Evolutionary conservation across 2,329 filamentous ascomycete genomes (phyloP).

Genomic region (Talaromyces atroroseus): DNA sequence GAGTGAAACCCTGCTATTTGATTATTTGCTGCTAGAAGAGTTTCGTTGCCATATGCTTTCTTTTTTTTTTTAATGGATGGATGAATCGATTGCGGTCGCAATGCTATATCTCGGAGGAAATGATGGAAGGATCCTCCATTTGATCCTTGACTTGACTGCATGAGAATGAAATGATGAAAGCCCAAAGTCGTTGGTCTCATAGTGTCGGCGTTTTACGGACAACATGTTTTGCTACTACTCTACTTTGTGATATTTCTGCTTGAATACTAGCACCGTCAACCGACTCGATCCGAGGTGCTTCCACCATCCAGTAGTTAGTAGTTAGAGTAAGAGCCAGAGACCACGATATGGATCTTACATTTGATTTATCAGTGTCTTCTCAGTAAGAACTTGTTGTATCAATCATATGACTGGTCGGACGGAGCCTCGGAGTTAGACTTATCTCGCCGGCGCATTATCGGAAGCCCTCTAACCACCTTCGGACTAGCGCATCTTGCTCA

Average conservation of each 20-base stretch:
- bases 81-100: background rate
- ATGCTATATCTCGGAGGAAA: background rate
- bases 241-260: background rate
- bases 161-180: background rate
- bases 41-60: background rate
- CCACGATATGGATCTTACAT: no score
- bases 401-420: no score
- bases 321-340: no score
- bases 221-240: constrained; percentile 4
- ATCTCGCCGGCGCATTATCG: constrained; percentile 4
- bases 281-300: background rate
- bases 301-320: no score
- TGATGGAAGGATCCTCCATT: background rate
- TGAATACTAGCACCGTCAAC: background rate
- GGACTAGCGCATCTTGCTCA: background rate
- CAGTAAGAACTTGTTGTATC: no score
- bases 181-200: constrained; percentile 5
- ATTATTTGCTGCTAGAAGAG: constrained; percentile 1
- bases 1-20: background rate
- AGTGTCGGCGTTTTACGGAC: constrained; percentile 14
- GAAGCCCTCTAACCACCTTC: background rate
- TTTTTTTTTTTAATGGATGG: background rate
- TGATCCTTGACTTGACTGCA: background rate
- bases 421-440: no score
- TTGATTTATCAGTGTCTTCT: no score